Conservation (phyloP, 164 flowering plant genomes). For the Amborella trichopoda region DNA sequence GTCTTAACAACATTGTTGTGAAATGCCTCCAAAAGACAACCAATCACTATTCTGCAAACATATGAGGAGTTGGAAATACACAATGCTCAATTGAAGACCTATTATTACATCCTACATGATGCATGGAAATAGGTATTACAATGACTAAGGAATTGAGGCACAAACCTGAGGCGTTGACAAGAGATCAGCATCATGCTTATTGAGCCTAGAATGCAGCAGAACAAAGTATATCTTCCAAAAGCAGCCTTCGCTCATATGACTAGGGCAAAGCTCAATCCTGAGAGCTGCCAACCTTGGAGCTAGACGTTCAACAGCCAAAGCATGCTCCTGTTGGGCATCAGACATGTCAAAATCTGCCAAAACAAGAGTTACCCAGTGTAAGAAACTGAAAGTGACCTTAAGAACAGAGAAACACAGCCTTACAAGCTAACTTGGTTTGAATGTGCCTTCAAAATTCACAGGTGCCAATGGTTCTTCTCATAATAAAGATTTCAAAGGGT, state of each 20-base stretch:
- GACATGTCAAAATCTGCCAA: constrained; percentile 80
- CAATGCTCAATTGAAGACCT: not conserved
- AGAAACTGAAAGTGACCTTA: not conserved
- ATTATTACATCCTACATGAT: not conserved
- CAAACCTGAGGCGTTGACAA: constrained; percentile 75
- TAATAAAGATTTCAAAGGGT: no score
- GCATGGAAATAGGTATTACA: not conserved
- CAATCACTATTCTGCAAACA: no score
- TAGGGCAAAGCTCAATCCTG: constrained; percentile 88
- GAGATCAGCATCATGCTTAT: constrained; percentile 48
- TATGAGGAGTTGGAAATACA: not conserved
- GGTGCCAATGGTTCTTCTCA: no score
- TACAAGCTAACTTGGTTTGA: no score
- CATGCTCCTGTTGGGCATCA: constrained; percentile 75
- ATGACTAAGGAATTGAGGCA: not conserved
- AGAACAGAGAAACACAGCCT: no score
- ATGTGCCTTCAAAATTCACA: no score
- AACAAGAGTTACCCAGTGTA: not conserved
- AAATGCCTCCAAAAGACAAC: no score
- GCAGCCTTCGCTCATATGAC: constrained; percentile 76
- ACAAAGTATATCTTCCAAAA: constrained; percentile 98
- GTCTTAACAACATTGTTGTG: no score
- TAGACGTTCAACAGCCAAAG: constrained; percentile 61
- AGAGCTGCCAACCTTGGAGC: constrained; percentile 90
- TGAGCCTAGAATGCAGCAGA: constrained; percentile 81